phyloP scores from a whole-genome alignment of 176 grass and related monocot genomes.

The Cymbopogon citratus region DNA sequence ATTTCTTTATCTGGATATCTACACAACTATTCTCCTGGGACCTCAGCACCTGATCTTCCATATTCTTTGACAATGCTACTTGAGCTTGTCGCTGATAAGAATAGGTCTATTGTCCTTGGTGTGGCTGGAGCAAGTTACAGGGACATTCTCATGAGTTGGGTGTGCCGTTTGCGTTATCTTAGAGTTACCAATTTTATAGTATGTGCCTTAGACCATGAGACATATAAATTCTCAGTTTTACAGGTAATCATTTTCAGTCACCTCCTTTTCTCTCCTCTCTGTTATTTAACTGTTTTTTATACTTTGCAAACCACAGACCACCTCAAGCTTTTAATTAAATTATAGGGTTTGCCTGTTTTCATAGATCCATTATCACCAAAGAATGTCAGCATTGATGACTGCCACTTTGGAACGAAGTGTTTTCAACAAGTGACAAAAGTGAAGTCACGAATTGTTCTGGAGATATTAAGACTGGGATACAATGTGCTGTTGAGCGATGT shows the following conservation, averaged over 20 bases:
- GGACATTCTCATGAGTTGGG: conserved; percentile 98
- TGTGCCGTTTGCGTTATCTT: conserved; percentile 62
- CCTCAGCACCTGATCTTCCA: conserved; percentile 11
- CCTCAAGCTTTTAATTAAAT: background rate
- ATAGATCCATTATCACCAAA: conserved; percentile 49
- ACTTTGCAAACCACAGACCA: background rate
- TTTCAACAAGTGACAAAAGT: conserved; percentile 90
- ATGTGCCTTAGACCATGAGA: conserved; percentile 78
- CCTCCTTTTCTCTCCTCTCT: background rate
- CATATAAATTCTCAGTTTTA: conserved; percentile 63
- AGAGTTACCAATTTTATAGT: conserved; percentile 63
- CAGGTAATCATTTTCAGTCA: conserved; percentile 41
- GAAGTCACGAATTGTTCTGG: conserved; percentile 79
- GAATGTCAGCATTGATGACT: conserved; percentile 69
- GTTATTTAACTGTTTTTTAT: background rate
- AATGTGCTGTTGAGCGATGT: conserved; percentile 90
- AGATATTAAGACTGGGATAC: conserved; percentile 72
- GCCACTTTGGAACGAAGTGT: conserved; percentile 86
- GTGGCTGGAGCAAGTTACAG: conserved; percentile 73
- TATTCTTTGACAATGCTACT: conserved; percentile 54
- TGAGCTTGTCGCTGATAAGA: conserved; percentile 36
- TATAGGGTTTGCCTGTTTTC: conserved; percentile 87
- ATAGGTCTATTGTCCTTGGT: conserved; percentile 68
- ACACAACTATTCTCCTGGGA: conserved; percentile 23
- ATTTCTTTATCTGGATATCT: background rate